Percentiles rank a stretch among this genome's conserved stretches.
Evolutionary conservation across 768 basidiomycete species (phyloP).

Genomic region (Mycena capillaripes): DNA sequence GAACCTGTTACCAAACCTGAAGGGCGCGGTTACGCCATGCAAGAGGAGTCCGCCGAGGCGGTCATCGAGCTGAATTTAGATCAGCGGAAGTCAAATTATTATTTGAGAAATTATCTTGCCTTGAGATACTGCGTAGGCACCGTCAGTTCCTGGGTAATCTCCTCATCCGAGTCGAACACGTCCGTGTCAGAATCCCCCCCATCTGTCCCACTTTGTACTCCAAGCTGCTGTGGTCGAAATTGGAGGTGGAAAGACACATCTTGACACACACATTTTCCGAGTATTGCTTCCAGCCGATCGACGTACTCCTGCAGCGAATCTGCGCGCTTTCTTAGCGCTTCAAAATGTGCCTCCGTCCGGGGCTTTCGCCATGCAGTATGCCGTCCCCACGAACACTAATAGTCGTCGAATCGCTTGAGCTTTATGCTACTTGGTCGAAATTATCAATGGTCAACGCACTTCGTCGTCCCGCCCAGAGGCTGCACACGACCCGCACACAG

Average conservation of each 20-base stretch:
- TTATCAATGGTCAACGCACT: neutral
- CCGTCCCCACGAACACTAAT: slow-evolving; percentile 34
- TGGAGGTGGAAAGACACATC: slow-evolving; percentile 25
- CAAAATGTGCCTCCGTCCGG: slow-evolving; percentile 33
- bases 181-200: slow-evolving; percentile 20
- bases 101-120: neutral
- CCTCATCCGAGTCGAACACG: slow-evolving; percentile 26
- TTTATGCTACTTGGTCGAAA: neutral
- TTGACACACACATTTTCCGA: slow-evolving; percentile 31
- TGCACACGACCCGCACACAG: slow-evolving; percentile 29
- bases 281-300: slow-evolving; percentile 16
- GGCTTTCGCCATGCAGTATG: slow-evolving; percentile 16
- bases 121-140: slow-evolving; percentile 29
- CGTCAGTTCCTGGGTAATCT: slow-evolving; percentile 30
- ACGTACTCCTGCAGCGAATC: slow-evolving; percentile 27
- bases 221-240: slow-evolving; percentile 19
- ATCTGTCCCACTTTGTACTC: neutral
- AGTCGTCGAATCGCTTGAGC: neutral
- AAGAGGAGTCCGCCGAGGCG: slow-evolving; percentile 13
- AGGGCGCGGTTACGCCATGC: slow-evolving; percentile 20
- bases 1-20: neutral
- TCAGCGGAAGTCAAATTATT: neutral
- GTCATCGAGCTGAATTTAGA: slow-evolving; percentile 27
- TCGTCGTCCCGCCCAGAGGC: slow-evolving; percentile 24
- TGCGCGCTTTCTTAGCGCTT: slow-evolving; percentile 27